Evolutionary conservation across 306 rosid species (phyloP), one percentile per base, ranked within the genome.

Genomic region (Arachis hypogaea): DNA sequence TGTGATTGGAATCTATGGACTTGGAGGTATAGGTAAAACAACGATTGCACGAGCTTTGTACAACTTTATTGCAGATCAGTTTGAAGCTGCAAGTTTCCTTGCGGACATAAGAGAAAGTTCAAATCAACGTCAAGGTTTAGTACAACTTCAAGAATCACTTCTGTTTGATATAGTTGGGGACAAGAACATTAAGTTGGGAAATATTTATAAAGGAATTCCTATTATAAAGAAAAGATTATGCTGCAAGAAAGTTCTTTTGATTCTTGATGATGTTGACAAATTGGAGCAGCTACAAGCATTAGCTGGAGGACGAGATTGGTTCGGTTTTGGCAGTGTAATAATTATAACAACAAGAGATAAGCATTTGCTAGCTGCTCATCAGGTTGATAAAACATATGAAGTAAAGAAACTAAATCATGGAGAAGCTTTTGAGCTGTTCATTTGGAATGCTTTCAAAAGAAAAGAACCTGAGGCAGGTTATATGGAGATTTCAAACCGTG

Each of bases 341-440:
- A 63, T 84, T 46, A 68, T 84, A 65, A 84, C 87, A 79, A 79
- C 86, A 73, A 80, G 84, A 14, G 81, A 80, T 42, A 64, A 69
- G 18, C 68, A 75, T 6, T 63, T 80, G 29, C 64, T 80, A 14
- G 54, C 18, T 18, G 57, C 50, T 30, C 84, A 80, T 69, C 73
- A 63, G 7, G 73, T 80, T 75, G 80, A 75, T 5, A 64, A 46
- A 36, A 80, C 68, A 46, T 75, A 80, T 30, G 77, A 80, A 18
- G 76, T 80, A 5, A 57, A 68, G 58, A 44, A 63, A 41, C 11
- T 80, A 11, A 16, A 46, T 28, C 47, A 69, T 63, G 14, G 1
- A 18, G 84, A 75, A 63, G 77, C 84, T 45, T 66, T 80, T 49
- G 44, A 80, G 10, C 46, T 80, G n/a, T 80, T 80, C 72, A 51